Conservation (phyloP, 345 rosid species). For the Populus ilicifolia region DNA sequence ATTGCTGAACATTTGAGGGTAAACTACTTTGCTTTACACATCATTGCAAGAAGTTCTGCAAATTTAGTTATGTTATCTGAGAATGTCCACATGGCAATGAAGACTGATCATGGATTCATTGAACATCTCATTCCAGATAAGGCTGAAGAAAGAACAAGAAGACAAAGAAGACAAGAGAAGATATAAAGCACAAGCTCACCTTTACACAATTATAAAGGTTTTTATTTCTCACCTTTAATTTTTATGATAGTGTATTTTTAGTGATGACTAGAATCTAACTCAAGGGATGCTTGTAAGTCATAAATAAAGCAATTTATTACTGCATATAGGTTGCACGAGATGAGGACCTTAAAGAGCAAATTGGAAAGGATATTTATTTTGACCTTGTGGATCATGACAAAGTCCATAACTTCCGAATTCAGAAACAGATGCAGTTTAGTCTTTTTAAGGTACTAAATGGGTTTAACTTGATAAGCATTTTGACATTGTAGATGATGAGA, state of each 20-base stretch:
- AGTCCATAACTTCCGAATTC: constrained; percentile 84
- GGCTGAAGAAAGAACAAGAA: constrained; percentile 92
- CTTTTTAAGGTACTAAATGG: constrained; percentile 65
- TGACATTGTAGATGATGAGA: background rate
- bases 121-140: constrained; percentile 47
- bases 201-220: constrained; percentile 85
- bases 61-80: background rate
- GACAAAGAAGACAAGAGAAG: constrained; percentile 86
- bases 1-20: constrained; percentile 94
- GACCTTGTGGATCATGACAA: constrained; percentile 97
- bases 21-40: constrained; percentile 32
- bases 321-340: constrained; percentile 74
- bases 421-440: constrained; percentile 71
- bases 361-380: constrained; percentile 87
- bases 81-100: background rate
- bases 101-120: background rate
- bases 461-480: background rate
- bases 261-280: background rate
- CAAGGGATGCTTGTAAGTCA: background rate
- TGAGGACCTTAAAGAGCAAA: constrained; percentile 76
- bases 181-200: constrained; percentile 91
- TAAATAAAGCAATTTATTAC: background rate
- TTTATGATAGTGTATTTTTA: background rate
- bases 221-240: background rate
- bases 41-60: background rate